These are phyloP conservation scores for Pichia sp. DNA, from an alignment of 1,139 yeast species.

Conservation along the genomic window DNA sequence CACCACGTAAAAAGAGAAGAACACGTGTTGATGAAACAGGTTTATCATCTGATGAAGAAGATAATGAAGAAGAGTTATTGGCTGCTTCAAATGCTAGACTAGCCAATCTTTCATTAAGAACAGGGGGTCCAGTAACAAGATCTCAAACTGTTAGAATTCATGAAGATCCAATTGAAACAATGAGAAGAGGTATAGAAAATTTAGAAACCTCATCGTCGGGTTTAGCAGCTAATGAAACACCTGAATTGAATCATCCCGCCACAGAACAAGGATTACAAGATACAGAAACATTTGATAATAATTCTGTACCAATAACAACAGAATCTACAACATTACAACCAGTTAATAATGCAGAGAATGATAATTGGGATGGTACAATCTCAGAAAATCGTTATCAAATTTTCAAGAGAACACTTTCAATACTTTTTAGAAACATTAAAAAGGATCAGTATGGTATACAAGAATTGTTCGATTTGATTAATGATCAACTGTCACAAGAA, in stretches of 20 bases:
- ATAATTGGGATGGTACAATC: conserved; percentile 19
- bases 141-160: conserved; percentile 17
- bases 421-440: conserved; percentile 24
- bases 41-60: conserved; percentile 15
- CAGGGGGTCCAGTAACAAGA: conserved; percentile 4
- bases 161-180: conserved; percentile 23
- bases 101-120: neutral
- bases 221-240: neutral
- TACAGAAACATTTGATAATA: neutral
- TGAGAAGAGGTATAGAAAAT: conserved; percentile 22
- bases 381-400: conserved; percentile 29
- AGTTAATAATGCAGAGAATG: conserved; percentile 27
- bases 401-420: conserved; percentile 25
- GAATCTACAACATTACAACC: neutral
- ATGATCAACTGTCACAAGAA: conserved; percentile 48
- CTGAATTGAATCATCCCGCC: neutral
- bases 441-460: conserved; percentile 20
- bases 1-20: conserved; percentile 28
- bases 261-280: neutral
- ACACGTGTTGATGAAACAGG: conserved; percentile 15
- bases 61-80: conserved; percentile 6
- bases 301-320: neutral
- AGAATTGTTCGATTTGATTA: conserved; percentile 20
- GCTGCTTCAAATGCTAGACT: neutral
- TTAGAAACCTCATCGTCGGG: conserved; percentile 15